Evolutionary conservation across 768 basidiomycete species (phyloP), one percentile per base, ranked within the genome.

Genomic region (Podaxis sp.): DNA sequence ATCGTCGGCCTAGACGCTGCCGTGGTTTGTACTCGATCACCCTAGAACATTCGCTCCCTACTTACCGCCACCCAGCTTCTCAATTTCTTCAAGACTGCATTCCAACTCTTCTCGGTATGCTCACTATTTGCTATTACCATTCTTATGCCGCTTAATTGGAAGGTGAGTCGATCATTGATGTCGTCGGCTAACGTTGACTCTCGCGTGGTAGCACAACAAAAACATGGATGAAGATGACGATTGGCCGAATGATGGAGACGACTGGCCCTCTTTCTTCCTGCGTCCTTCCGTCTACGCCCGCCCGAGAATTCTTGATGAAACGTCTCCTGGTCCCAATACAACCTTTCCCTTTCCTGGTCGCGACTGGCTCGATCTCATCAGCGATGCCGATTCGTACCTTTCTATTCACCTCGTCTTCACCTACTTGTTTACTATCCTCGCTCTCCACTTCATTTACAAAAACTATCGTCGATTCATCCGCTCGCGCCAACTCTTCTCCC

Each of bases 1-100:
- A 96, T 97, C 55, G 96, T 99, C 12, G 96, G 96, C 0, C 77
- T 99, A 46, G 96, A 99, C 74, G 96, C 96, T 46, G 96, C 94
- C 2, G 97, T 98, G 68, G 94, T 94, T 70, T 69, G 93, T 81
- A 13, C 49, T 9, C 36, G 55, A 19, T 50, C 49, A 9, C 13
- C 7, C 49, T 49, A 15, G 25, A 22, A 53, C 51, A n/a, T 2
- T 22, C 46, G n/a, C 52, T 19, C 52, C 27, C 36, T 19, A n/a
- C 50, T 50, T 54, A 51, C 37, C 53, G 2, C 53, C 27, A 38
- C 46, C 33, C 71, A 97, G 94, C 82, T 98, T 1, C 83, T 99
- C 47, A 93, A 89, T 66, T 98, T 99, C 76, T 91, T 94, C 82
- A 96, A 96, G 73, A 97, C 90, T 82, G 88, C 91, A 0, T 98